Conservation (phyloP, 768 basidiomycete species). For the Serendipita indica region DNA sequence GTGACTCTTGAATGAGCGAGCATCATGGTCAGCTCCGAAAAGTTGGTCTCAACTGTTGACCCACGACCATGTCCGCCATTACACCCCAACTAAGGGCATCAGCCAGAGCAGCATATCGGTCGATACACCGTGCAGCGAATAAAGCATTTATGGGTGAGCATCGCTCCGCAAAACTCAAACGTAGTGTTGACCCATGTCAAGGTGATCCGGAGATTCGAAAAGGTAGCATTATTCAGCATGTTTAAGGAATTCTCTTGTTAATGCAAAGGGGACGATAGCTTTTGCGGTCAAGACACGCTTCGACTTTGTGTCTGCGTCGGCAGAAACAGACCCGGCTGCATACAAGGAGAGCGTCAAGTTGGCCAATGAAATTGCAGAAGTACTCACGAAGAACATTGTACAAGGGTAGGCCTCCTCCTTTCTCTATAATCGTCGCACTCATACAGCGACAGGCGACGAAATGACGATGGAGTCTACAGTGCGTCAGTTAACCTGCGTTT, state of each 20-base stretch:
- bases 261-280: constrained; percentile 28
- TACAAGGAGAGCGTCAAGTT: constrained; percentile 43
- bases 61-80: constrained; percentile 19
- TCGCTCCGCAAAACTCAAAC: constrained; percentile 16
- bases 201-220: constrained; percentile 42
- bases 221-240: constrained; percentile 27
- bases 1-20: not conserved
- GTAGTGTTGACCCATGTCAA: constrained; percentile 16
- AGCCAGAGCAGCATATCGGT: constrained; percentile 61
- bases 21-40: not conserved
- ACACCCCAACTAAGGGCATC: constrained; percentile 43
- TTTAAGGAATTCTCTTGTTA: constrained; percentile 11
- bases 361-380: constrained; percentile 54
- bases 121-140: constrained; percentile 49
- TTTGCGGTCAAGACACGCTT: constrained; percentile 54
- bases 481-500: not conserved
- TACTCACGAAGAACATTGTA: constrained; percentile 70
- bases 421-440: constrained; percentile 30
- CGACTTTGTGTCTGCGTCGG: constrained; percentile 33
- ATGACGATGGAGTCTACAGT: constrained; percentile 41
- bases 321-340: constrained; percentile 30
- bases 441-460: constrained; percentile 25
- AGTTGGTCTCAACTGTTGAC: not conserved
- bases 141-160: constrained; percentile 47
- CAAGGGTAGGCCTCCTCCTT: constrained; percentile 33